These are phyloP conservation scores for Rhodosorus marinus DNA, from an alignment of 23 red algal species.

Conservation along the genomic window DNA sequence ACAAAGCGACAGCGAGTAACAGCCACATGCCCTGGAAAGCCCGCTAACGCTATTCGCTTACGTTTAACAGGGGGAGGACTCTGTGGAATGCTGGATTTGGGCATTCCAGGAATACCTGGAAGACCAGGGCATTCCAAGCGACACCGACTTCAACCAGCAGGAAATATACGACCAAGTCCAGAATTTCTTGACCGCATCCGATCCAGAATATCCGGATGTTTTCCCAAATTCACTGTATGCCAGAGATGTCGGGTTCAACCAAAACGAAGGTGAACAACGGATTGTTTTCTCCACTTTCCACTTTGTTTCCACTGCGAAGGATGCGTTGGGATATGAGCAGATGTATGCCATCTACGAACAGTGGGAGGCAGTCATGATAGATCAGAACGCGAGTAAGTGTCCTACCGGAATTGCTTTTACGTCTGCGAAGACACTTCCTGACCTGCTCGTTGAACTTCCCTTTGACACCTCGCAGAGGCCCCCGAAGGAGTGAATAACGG, in stretches of 20 bases:
- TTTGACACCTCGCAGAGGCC: no score
- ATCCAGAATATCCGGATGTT: constrained; percentile 7
- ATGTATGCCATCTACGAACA: constrained; percentile 32
- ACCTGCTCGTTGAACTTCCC: no score
- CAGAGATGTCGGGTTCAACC: constrained; percentile 16
- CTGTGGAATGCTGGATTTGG: constrained; percentile 30
- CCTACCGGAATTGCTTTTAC: no score
- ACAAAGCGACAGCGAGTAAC: no score
- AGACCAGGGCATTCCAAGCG: no score
- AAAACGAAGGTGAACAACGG: constrained; percentile 1
- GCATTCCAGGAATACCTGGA: constrained; percentile 17
- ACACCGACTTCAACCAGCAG: no score
- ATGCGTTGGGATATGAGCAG: constrained; percentile 2
- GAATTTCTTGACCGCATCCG: constrained; percentile 4
- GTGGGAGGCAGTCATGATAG: constrained; percentile 10
- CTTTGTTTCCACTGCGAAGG: constrained; percentile 2
- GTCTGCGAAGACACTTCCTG: no score
- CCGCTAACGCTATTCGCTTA: no score
- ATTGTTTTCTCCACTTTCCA: constrained; percentile 31
- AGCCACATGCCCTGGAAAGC: no score
- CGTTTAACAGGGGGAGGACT: no score
- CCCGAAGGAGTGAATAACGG: constrained; percentile 1
- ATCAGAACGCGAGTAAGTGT: neutral
- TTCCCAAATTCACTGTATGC: no score
- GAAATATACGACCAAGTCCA: neutral